Evolutionary conservation across 352 stramenopile genomes (phyloP).

Genomic region (Pseudoperonospora humuli): DNA sequence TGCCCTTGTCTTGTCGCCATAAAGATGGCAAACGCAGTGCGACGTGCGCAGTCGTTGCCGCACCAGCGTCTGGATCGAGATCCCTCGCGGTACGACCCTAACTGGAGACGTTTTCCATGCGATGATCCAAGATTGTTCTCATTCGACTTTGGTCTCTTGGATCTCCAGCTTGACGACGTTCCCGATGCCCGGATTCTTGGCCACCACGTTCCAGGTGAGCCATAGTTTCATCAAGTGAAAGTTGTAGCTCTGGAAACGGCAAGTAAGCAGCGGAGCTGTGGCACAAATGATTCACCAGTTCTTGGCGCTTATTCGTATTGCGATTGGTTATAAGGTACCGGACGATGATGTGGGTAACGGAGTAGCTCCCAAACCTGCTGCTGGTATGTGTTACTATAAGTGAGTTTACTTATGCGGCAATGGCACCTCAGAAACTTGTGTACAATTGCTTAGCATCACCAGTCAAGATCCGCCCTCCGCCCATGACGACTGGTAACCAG

Average conservation of each 20-base stretch:
- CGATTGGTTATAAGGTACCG: slow-evolving; percentile 13
- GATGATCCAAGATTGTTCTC: background rate
- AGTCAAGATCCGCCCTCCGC: slow-evolving; percentile 23
- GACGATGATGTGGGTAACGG: slow-evolving; percentile 1
- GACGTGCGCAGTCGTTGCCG: slow-evolving; percentile 35
- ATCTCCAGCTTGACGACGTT: slow-evolving; percentile 59
- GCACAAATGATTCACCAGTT: background rate
- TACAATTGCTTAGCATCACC: slow-evolving; percentile 13
- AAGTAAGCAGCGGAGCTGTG: background rate
- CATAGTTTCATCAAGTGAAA: background rate
- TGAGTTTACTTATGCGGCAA: background rate
- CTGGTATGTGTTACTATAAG: slow-evolving; percentile 11
- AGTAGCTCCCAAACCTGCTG: slow-evolving; percentile 2
- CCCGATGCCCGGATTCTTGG: slow-evolving; percentile 47
- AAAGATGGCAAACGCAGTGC: slow-evolving; percentile 18
- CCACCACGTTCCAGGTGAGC: slow-evolving; percentile 40
- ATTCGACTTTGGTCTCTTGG: background rate
- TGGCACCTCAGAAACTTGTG: background rate
- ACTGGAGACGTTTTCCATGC: too few relatives aligned
- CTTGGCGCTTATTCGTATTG: background rate
- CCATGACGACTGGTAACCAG: slow-evolving; percentile 40
- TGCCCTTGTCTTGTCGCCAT: background rate
- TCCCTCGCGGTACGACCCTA: slow-evolving; percentile 31
- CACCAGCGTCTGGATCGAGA: slow-evolving; percentile 45
- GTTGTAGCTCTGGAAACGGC: background rate